Conservation (phyloP, 495 filamentous ascomycete genomes). For the Bathelium albidoporum region DNA sequence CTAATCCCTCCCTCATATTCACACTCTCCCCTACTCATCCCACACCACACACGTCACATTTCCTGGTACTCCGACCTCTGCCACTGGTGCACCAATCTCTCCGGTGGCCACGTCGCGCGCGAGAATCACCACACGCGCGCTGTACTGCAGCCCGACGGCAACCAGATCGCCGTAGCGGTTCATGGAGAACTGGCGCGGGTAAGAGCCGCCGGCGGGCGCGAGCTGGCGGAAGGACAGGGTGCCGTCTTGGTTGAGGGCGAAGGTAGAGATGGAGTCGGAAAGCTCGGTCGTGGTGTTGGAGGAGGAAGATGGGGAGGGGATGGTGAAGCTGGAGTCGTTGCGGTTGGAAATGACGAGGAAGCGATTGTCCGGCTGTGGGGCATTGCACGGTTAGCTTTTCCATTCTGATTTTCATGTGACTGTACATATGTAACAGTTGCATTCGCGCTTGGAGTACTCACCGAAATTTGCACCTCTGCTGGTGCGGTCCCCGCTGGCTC, state of each 20-base stretch:
- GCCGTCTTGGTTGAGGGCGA: conserved; percentile 20
- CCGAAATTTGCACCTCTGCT: conserved; percentile 51
- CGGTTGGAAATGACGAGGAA: conserved; percentile 58
- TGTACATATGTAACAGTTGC: not conserved
- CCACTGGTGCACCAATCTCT: conserved; percentile 22
- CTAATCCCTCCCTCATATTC: not conserved
- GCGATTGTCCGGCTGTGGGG: conserved; percentile 41
- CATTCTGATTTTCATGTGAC: not conserved
- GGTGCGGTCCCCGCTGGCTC: conserved; percentile 33
- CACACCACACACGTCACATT: conserved; percentile 27
- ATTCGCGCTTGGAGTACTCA: conserved; percentile 26
- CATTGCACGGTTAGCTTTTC: not conserved
- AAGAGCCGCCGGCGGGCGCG: conserved; percentile 32
- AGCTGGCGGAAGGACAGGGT: conserved; percentile 27
- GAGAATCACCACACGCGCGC: conserved; percentile 19
- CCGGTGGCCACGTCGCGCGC: conserved; percentile 24
- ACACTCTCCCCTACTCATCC: conserved; percentile 18
- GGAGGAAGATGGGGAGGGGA: conserved; percentile 17
- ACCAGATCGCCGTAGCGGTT: conserved; percentile 25
- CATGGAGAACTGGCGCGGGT: conserved; percentile 33
- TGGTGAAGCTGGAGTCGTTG: conserved; percentile 39
- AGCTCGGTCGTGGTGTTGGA: conserved; percentile 18
- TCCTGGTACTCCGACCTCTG: conserved; percentile 12
- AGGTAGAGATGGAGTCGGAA: conserved; percentile 39
- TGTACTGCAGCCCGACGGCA: conserved; percentile 29